phyloP scores from a whole-genome alignment of 306 rosid genomes.

The Morella rubra region DNA sequence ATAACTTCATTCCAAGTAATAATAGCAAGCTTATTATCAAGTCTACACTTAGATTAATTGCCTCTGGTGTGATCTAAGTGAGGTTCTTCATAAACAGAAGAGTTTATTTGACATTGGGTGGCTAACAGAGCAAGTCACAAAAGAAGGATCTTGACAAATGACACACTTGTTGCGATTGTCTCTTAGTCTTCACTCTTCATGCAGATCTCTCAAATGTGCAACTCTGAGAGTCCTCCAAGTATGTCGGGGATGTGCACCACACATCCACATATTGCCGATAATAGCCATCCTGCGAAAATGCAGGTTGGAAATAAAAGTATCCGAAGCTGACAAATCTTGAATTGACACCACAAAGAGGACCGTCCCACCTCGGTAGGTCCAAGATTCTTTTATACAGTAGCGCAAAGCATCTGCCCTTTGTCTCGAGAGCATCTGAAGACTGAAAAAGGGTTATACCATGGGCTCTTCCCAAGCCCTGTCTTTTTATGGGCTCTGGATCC shows the following conservation, averaged over 20 bases:
- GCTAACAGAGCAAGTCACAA: too few species aligned
- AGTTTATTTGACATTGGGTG: too few species aligned
- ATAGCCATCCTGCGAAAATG: neutral
- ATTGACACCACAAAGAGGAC: slow-evolving; percentile 32
- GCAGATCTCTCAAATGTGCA: neutral
- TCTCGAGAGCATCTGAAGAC: too few species aligned
- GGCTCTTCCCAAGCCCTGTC: neutral
- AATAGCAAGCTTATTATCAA: too few species aligned
- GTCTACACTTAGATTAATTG: too few species aligned
- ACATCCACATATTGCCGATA: neutral
- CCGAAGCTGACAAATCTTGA: slow-evolving; percentile 34
- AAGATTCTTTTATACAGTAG: neutral
- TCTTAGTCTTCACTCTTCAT: neutral
- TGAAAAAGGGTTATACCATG: neutral
- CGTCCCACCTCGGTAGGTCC: neutral
- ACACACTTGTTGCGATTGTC: slow-evolving; percentile 14
- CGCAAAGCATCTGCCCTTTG: neutral
- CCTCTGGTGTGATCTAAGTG: too few species aligned
- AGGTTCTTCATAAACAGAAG: too few species aligned
- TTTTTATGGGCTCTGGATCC: neutral
- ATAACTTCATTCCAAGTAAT: too few species aligned
- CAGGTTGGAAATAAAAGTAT: slow-evolving; percentile 25
- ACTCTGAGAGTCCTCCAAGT: slow-evolving; percentile 21
- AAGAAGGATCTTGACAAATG: neutral
- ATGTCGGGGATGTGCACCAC: slow-evolving; percentile 32